Conservation (phyloP, 225 moss, liverwort and hornwort genomes). For the Asterella californica region DNA sequence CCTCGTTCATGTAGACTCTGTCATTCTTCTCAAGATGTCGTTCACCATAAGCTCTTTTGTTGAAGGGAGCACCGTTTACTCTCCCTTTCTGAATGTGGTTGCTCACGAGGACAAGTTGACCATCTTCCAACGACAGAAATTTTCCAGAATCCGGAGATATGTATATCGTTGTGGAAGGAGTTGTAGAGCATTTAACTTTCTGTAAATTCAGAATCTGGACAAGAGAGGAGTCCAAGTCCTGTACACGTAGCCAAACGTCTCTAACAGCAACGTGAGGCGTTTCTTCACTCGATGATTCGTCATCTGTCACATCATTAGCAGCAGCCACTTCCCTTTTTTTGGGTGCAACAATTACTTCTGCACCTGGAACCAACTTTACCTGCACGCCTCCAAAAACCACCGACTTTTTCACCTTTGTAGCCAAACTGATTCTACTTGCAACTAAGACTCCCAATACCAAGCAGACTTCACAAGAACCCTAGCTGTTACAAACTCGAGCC, state of each 20-base stretch:
- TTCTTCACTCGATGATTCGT: constrained; percentile 13
- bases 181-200: constrained; percentile 57
- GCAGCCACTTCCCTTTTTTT: constrained; percentile 50
- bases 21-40: constrained; percentile 13
- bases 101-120: constrained; percentile 68
- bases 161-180: constrained; percentile 77
- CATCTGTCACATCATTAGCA: constrained; percentile 12
- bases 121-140: constrained; percentile 47
- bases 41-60: constrained; percentile 12
- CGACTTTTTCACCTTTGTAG: neutral
- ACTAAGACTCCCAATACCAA: neutral
- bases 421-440: neutral
- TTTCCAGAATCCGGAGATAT: constrained; percentile 60
- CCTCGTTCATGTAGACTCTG: constrained; percentile 13
- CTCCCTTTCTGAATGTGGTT: constrained; percentile 20
- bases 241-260: constrained; percentile 80
- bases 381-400: constrained; percentile 40
- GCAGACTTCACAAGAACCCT: neutral
- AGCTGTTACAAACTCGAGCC: neutral
- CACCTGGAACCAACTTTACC: constrained; percentile 88
- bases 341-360: constrained; percentile 88
- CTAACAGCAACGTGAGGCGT: constrained; percentile 30
- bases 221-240: constrained; percentile 76
- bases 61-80: constrained; percentile 23
- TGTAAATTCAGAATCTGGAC: constrained; percentile 48